Conservation (phyloP, 2,329 filamentous ascomycete species). For the Corniculantispora saksenae region DNA sequence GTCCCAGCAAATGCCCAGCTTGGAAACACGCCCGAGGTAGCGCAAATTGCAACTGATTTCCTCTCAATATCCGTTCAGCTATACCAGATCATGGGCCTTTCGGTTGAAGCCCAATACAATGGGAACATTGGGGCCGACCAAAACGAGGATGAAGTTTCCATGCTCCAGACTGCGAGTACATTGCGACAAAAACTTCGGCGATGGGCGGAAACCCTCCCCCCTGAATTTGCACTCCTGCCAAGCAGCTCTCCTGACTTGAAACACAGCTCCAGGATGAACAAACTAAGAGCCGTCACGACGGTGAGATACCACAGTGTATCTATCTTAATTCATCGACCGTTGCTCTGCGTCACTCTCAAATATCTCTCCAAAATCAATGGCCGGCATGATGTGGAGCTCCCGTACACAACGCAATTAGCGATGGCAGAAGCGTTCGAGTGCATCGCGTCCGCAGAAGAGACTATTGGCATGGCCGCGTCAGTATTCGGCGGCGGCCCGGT, state of each 20-base stretch:
- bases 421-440: slow-evolving; percentile 23
- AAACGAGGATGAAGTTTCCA: slow-evolving; percentile 13
- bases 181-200: slow-evolving; percentile 31
- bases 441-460: slow-evolving; percentile 27
- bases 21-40: background rate
- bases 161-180: slow-evolving; percentile 14
- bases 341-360: slow-evolving; percentile 21
- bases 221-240: slow-evolving; percentile 28
- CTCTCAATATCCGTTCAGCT: slow-evolving; percentile 15
- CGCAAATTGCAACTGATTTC: slow-evolving; percentile 6
- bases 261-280: slow-evolving; percentile 27
- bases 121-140: slow-evolving; percentile 8
- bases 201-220: slow-evolving; percentile 39
- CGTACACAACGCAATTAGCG: slow-evolving; percentile 26
- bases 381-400: slow-evolving; percentile 11
- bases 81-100: slow-evolving; percentile 18
- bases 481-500: slow-evolving; percentile 15
- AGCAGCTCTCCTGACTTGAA: slow-evolving; percentile 24
- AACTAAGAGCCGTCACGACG: slow-evolving; percentile 42
- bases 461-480: slow-evolving; percentile 26
- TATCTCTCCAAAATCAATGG: slow-evolving; percentile 16
- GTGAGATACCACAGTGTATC: slow-evolving; percentile 35
- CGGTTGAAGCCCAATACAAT: slow-evolving; percentile 19
- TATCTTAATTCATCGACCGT: slow-evolving; percentile 33
- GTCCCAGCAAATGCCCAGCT: background rate